Evolutionary conservation across 1,284 basidiomycete genomes (phyloP).

Genomic region (Tilletia horrida): DNA sequence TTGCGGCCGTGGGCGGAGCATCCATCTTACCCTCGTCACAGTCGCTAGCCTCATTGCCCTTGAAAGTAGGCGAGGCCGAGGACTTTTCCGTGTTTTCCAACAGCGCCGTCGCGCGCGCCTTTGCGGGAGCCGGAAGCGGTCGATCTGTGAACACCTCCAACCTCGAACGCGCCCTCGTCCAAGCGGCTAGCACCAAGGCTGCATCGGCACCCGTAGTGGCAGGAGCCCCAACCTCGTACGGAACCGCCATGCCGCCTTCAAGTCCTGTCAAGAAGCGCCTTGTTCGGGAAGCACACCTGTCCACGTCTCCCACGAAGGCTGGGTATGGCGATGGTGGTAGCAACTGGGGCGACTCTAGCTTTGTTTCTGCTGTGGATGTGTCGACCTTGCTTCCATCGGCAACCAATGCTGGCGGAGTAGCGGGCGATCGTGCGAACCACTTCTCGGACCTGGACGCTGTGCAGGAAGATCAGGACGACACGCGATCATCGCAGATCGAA

Average conservation of each 20-base stretch:
- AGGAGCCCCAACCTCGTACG: neutral
- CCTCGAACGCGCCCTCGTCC: neutral
- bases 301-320: slow-evolving; percentile 27
- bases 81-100: neutral
- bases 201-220: neutral
- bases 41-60: neutral
- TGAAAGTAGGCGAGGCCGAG: neutral
- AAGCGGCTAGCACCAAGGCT: neutral
- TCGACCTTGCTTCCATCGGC: neutral
- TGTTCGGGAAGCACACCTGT: neutral
- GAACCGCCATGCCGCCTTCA: neutral
- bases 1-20: neutral
- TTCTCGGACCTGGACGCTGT: no score
- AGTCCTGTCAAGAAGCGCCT: neutral
- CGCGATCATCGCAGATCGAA: neutral
- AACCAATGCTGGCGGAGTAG: neutral
- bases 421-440: neutral
- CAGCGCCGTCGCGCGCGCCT: slow-evolving; percentile 28
- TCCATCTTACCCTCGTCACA: neutral
- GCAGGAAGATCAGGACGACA: no score
- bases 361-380: slow-evolving; percentile 6
- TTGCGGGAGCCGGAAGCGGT: neutral
- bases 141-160: slow-evolving; percentile 3
- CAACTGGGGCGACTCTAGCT: slow-evolving; percentile 32
- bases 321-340: slow-evolving; percentile 4